Base-by-base conservation (phyloP, 2,329 filamentous ascomycete species). In the Cryphonectria radicalis region DNA sequence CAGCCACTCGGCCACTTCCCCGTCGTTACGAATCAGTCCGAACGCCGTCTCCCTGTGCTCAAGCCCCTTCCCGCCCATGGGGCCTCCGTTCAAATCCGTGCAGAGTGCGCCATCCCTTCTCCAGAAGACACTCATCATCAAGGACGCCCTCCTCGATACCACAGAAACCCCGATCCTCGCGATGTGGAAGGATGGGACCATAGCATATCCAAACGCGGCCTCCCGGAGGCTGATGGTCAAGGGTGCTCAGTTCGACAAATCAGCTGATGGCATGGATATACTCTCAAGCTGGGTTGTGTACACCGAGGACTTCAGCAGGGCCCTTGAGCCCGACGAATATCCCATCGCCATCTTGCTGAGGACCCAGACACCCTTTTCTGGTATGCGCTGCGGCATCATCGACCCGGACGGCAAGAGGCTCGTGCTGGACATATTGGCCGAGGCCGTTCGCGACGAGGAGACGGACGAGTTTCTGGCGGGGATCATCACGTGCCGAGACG, bases 161-260 rank as follows among this genome's bases (percentile, higher is more conserved):
- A 92, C 93, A 37, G 87, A 89, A 73, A 90, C 93, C 77, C 92
- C 93, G 0, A 91, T 93, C 32, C 83, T 94, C 62, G 91, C 91
- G 35, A 92, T 94, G 89, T 95, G 93, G 93, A 92, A 91, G 77
- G 93, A 95, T 74, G 89, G 91, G 68, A 91, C 88, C 64, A 89
- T 94, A 63, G 90, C 89, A 0, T 90, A 94, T 60, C 90, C 92
- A 4, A 95, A 95, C 76, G 88, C 87, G 75, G 91, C 91, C 4
- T 88, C 88, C 17, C 82, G 86, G 17, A 79, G 81, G 4, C 79
- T 91, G n/a, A 84, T 90, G 72, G 77, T 82, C 35, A 79, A 81
- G 13, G 78, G 82, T 19, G 79, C 81, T 4, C 82, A 84, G 50
- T 76, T 83, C 1, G 81, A 83, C 8, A 78, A 79, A 0, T 79